A percentile compares a stretch with the other conserved stretches of the same genome.
phyloP scores from a whole-genome alignment of 371 early-diverging fungal genomes.

The Mortierella sp. region DNA sequence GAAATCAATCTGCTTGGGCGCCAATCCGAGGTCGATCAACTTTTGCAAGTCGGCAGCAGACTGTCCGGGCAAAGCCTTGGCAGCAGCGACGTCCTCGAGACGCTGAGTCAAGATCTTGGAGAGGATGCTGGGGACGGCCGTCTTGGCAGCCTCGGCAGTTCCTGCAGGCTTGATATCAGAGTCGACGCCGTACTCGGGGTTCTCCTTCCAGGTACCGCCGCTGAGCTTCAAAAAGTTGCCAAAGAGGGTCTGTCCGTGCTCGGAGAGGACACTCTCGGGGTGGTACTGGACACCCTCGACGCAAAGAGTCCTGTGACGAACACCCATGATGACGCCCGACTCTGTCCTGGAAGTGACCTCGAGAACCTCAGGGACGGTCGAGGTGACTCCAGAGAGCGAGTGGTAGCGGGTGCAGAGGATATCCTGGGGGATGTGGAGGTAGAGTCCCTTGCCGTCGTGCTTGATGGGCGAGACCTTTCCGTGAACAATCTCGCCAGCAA shows the following conservation, averaged over 20 bases:
- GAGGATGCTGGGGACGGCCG: conserved; percentile 67
- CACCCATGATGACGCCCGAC: conserved; percentile 93
- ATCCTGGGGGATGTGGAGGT: conserved; percentile 84
- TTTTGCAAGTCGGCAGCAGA: conserved; percentile 76
- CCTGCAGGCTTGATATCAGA: conserved; percentile 45
- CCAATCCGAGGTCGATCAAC: conserved; percentile 77
- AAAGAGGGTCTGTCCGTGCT: conserved; percentile 89
- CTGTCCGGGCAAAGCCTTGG: conserved; percentile 82
- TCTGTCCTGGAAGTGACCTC: conserved; percentile 91
- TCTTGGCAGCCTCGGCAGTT: conserved; percentile 39
- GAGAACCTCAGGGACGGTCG: conserved; percentile 85
- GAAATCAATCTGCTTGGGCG: conserved; percentile 87
- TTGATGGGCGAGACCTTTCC: conserved; percentile 91
- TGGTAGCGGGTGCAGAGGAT: conserved; percentile 95
- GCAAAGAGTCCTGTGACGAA: conserved; percentile 89
- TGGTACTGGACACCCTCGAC: conserved; percentile 98
- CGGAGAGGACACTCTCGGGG: conserved; percentile 95
- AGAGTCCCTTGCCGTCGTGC: conserved; percentile 93
- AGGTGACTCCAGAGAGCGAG: conserved; percentile 91
- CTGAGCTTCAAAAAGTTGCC: conserved; percentile 88
- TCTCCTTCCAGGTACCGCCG: conserved; percentile 91
- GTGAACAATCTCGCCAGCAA: conserved; percentile 95
- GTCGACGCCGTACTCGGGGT: conserved; percentile 67
- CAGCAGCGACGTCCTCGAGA: conserved; percentile 80
- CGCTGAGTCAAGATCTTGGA: conserved; percentile 85